A percentile compares a stretch with the other conserved stretches of the same genome.
These are phyloP conservation scores for Euphrasia arctica DNA, from an alignment of 305 asterid genomes.

Conservation along the genomic window DNA sequence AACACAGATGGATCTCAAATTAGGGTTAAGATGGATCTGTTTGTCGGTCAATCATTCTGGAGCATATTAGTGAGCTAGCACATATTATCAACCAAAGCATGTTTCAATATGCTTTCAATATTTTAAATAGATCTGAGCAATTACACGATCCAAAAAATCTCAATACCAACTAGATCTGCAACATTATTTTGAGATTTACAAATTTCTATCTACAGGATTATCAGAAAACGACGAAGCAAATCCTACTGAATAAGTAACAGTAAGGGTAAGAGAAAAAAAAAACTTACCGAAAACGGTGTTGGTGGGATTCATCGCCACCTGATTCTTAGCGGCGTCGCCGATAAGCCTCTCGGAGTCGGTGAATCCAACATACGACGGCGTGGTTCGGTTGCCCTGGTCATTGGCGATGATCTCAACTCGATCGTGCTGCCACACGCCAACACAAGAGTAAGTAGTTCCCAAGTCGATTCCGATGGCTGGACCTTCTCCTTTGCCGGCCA, in stretches of 20 bases:
- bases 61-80: too few relatives aligned
- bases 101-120: too few relatives aligned
- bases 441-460: constrained; percentile 82
- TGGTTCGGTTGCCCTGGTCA: constrained; percentile 85
- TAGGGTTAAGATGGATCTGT: too few relatives aligned
- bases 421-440: constrained; percentile 88
- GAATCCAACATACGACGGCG: constrained; percentile 79
- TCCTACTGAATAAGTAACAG: neutral
- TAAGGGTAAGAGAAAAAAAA: neutral
- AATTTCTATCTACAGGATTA: too few relatives aligned
- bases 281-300: constrained; percentile 89
- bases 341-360: constrained; percentile 81
- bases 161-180: neutral
- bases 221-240: neutral
- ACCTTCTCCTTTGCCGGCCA: constrained; percentile 86
- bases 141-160: too few relatives aligned
- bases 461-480: constrained; percentile 87
- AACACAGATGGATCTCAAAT: too few relatives aligned
- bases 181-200: too few relatives aligned
- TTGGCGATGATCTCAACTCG: constrained; percentile 86
- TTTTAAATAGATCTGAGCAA: neutral
- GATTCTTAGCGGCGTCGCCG: constrained; percentile 91
- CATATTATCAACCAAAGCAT: too few relatives aligned
- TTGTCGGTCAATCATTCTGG: too few relatives aligned
- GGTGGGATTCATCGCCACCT: constrained; percentile 93